These are phyloP conservation scores for Fusarium oligoseptatum DNA, from an alignment of 2,329 filamentous ascomycete species.

Conservation along the genomic window DNA sequence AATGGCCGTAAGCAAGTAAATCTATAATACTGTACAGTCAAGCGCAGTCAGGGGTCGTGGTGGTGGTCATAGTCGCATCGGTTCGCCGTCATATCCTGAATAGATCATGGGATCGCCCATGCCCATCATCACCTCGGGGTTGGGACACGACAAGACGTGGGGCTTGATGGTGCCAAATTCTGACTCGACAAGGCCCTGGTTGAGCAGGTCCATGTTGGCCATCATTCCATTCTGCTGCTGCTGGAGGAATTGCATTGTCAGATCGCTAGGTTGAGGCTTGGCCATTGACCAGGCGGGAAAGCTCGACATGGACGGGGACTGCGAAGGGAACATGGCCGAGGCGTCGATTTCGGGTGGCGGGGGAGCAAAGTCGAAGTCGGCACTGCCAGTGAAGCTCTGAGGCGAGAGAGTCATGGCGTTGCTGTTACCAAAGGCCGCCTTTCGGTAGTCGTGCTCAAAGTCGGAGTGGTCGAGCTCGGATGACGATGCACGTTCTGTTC, in stretches of 20 bases:
- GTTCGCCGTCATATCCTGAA: conserved; percentile 63
- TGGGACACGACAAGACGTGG: conserved; percentile 64
- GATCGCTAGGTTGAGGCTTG: conserved; percentile 45
- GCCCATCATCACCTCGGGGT: conserved; percentile 69
- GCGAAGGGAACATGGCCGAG: conserved; percentile 52
- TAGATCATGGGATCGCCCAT: conserved; percentile 72
- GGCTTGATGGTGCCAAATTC: conserved; percentile 69
- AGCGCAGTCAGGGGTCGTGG: conserved; percentile 12
- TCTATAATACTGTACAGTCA: conserved; percentile 44
- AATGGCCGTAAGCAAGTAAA: conserved; percentile 44
- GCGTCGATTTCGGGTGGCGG: conserved; percentile 52
- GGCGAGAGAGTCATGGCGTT: conserved; percentile 66
- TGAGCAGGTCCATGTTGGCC: conserved; percentile 61
- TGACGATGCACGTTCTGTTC: conserved; percentile 64
- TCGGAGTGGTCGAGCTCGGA: conserved; percentile 69
- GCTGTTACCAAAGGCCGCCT: conserved; percentile 59
- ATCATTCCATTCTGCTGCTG: conserved; percentile 58
- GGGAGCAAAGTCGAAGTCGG: conserved; percentile 54
- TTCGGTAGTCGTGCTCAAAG: conserved; percentile 67
- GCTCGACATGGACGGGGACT: conserved; percentile 51
- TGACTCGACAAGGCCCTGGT: conserved; percentile 64
- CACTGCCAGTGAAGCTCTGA: conserved; percentile 61
- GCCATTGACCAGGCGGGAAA: conserved; percentile 51
- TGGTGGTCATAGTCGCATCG: conserved; percentile 55
- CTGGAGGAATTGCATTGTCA: conserved; percentile 58